A percentile compares a stretch with the other conserved stretches of the same genome.
These are phyloP conservation scores for Penicillium tannophilum DNA, from an alignment of 495 filamentous ascomycete species.

Conservation along the genomic window DNA sequence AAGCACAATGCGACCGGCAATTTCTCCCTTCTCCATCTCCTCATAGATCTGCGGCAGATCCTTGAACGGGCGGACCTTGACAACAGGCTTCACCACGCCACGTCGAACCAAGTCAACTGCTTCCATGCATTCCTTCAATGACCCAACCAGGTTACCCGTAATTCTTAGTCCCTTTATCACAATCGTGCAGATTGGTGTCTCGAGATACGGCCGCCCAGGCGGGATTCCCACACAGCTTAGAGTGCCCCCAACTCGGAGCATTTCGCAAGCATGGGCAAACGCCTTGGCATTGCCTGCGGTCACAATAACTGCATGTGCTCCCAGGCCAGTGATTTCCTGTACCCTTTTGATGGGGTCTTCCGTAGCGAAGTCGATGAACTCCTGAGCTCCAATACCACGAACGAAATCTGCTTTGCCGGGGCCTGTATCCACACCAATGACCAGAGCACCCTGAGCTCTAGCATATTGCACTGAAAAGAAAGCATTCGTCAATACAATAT, in stretches of 20 bases:
- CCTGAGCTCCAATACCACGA: conserved; percentile 40
- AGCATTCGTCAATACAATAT: background rate
- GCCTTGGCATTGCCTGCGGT: conserved; percentile 48
- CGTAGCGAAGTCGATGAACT: conserved; percentile 48
- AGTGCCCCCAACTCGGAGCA: conserved; percentile 52
- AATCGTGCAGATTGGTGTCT: conserved; percentile 49
- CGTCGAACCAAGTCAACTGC: conserved; percentile 49
- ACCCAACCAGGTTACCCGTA: conserved; percentile 50
- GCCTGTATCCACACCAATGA: conserved; percentile 50
- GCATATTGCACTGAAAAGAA: conserved; percentile 49
- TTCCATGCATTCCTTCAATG: conserved; percentile 54
- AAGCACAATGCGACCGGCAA: conserved; percentile 43
- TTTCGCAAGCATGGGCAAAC: conserved; percentile 50
- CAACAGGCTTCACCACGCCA: conserved; percentile 49
- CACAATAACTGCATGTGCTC: conserved; percentile 47
- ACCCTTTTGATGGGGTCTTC: conserved; percentile 41
- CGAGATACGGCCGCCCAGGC: conserved; percentile 42
- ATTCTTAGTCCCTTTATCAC: conserved; percentile 52
- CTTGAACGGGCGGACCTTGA: conserved; percentile 46
- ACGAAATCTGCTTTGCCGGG: conserved; percentile 46
- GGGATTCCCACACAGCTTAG: conserved; percentile 54
- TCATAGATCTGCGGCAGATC: conserved; percentile 48
- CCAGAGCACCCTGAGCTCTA: conserved; percentile 43
- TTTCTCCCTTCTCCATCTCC: conserved; percentile 50
- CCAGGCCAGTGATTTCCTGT: conserved; percentile 44